phyloP scores from a whole-genome alignment of 768 basidiomycete genomes.

The Agrocybe praecox region DNA sequence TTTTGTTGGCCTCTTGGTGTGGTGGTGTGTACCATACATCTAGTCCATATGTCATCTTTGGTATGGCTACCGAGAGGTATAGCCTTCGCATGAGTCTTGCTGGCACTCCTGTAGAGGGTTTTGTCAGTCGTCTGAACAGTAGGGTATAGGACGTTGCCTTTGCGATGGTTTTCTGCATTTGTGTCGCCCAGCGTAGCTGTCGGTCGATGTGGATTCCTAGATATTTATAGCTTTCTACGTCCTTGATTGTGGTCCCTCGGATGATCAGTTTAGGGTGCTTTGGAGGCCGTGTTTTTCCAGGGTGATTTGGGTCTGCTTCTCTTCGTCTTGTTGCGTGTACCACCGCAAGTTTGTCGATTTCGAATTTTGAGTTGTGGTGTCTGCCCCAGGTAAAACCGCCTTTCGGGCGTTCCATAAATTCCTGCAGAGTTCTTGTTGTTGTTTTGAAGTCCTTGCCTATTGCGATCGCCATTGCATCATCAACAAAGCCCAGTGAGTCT shows the following conservation, averaged over 20 bases:
- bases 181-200: constrained; percentile 9
- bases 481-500: constrained; percentile 28
- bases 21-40: constrained; percentile 15
- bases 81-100: constrained; percentile 8
- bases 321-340: constrained; percentile 10
- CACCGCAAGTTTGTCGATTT: constrained; percentile 29
- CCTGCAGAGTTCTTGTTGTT: constrained; percentile 19
- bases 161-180: constrained; percentile 1
- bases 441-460: constrained; percentile 22
- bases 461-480: constrained; percentile 27
- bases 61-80: constrained; percentile 8
- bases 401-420: constrained; percentile 24
- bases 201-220: constrained; percentile 9
- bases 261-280: background rate
- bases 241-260: background rate
- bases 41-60: too few relatives aligned
- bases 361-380: constrained; percentile 30
- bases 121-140: constrained; percentile 1
- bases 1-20: background rate
- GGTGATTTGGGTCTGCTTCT: background rate
- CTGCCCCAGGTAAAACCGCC: constrained; percentile 27
- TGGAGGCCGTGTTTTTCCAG: background rate
- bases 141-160: constrained; percentile 7
- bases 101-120: constrained; percentile 1
- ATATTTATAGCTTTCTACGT: constrained; percentile 10